phyloP scores from a whole-genome alignment of 2,329 filamentous ascomycete species.

The Ustilaginoidea virens region DNA sequence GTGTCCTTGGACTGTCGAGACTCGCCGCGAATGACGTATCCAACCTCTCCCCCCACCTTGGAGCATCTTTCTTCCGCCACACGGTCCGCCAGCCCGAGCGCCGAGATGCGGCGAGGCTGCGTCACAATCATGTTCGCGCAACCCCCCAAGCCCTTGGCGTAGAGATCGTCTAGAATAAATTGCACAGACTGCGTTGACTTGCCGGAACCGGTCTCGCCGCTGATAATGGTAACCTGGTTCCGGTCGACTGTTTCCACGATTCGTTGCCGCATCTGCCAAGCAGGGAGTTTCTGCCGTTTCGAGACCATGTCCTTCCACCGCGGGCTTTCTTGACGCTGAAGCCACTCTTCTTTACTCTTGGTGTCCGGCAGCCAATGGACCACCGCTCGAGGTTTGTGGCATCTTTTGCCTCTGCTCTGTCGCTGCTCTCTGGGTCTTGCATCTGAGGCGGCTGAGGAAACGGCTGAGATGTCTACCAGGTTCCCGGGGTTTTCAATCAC shows the following conservation, averaged over 20 bases:
- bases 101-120: conserved; percentile 86
- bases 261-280: conserved; percentile 67
- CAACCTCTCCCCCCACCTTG: conserved; percentile 71
- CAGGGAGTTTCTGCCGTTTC: conserved; percentile 61
- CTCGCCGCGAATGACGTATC: conserved; percentile 84
- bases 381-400: conserved; percentile 39
- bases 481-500: conserved; percentile 76
- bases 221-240: conserved; percentile 88
- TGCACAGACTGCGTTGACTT: conserved; percentile 97
- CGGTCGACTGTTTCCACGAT: conserved; percentile 62
- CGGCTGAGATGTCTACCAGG: conserved; percentile 70
- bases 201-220: conserved; percentile 89
- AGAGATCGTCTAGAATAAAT: conserved; percentile 86
- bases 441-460: conserved; percentile 51
- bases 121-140: conserved; percentile 88
- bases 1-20: conserved; percentile 60
- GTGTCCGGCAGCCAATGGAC: conserved; percentile 49
- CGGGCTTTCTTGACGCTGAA: conserved; percentile 45
- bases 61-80: conserved; percentile 85
- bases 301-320: conserved; percentile 61
- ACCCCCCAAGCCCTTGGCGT: conserved; percentile 56
- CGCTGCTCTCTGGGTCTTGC: conserved; percentile 11
- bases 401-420: conserved; percentile 45
- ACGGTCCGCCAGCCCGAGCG: conserved; percentile 81
- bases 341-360: conserved; percentile 53